phyloP scores from a whole-genome alignment of 2,329 filamentous ascomycete species.

The Neurospora sp. region DNA sequence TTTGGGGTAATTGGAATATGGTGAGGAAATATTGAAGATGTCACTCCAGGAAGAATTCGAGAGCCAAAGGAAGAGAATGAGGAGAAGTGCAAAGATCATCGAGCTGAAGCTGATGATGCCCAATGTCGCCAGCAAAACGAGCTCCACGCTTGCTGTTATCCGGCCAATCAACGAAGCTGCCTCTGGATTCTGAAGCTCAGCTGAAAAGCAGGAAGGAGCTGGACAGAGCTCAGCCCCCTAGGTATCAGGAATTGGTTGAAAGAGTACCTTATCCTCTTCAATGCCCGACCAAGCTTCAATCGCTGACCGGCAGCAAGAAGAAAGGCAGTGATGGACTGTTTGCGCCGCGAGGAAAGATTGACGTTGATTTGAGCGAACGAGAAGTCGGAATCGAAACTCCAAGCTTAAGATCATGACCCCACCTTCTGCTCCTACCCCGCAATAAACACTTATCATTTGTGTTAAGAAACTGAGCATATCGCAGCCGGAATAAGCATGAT shows the following conservation, averaged over 20 bases:
- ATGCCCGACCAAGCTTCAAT: neutral
- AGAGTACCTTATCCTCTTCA: neutral
- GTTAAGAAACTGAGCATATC: neutral
- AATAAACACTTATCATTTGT: neutral
- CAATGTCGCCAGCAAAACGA: neutral
- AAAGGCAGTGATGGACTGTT: neutral
- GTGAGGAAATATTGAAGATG: neutral
- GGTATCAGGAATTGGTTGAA: neutral
- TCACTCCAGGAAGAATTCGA: neutral
- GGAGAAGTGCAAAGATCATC: neutral
- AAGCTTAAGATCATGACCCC: neutral
- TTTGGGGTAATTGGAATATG: constrained; percentile 1
- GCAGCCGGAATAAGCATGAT: neutral
- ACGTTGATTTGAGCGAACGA: neutral
- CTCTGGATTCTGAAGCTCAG: neutral
- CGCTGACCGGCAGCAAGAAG: neutral
- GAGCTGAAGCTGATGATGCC: neutral
- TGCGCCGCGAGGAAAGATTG: neutral
- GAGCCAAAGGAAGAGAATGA: neutral
- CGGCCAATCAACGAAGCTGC: neutral
- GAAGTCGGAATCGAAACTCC: neutral
- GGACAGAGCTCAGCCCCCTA: neutral
- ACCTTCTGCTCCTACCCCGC: neutral
- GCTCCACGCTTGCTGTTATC: neutral
- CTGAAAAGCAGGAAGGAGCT: neutral